phyloP scores from a whole-genome alignment of 2,329 filamentous ascomycete genomes.

The Ophiostoma pallidulum region DNA sequence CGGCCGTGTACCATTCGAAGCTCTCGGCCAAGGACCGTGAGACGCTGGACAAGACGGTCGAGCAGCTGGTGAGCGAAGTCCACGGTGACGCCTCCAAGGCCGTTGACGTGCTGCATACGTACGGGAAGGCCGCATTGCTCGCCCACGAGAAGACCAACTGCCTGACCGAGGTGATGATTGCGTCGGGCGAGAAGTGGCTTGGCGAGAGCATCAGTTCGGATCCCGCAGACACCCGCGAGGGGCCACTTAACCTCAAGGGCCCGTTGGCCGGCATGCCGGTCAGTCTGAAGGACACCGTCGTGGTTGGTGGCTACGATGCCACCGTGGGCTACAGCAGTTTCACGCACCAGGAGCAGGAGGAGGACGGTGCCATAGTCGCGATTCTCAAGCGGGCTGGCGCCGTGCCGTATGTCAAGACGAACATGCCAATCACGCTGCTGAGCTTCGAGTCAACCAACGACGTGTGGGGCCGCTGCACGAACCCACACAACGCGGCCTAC shows the following conservation, averaged over 20 bases:
- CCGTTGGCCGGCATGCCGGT: constrained; percentile 82
- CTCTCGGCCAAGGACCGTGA: constrained; percentile 56
- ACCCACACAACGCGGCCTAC: constrained; percentile 76
- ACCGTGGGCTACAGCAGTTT: constrained; percentile 72
- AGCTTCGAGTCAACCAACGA: constrained; percentile 73
- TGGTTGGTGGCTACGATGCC: constrained; percentile 73
- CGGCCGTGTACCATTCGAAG: constrained; percentile 50
- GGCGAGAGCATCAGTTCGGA: constrained; percentile 4
- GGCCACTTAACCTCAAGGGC: constrained; percentile 61
- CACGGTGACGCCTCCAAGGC: constrained; percentile 59
- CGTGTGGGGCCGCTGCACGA: constrained; percentile 73
- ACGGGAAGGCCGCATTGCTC: constrained; percentile 75
- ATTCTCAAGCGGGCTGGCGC: constrained; percentile 82
- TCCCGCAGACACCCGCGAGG: constrained; percentile 23
- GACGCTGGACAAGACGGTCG: constrained; percentile 65
- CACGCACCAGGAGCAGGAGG: constrained; percentile 51
- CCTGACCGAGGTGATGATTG: constrained; percentile 75
- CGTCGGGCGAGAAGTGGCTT: constrained; percentile 67
- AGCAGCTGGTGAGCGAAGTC: constrained; percentile 67
- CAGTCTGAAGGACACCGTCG: constrained; percentile 71
- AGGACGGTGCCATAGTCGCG: constrained; percentile 63
- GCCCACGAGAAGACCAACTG: constrained; percentile 85
- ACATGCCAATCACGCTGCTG: constrained; percentile 74
- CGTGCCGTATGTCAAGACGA: constrained; percentile 88
- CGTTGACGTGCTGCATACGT: constrained; percentile 68